Base-by-base conservation (phyloP, 495 filamentous ascomycete species). In the Pseudotulostoma volvatum region DNA sequence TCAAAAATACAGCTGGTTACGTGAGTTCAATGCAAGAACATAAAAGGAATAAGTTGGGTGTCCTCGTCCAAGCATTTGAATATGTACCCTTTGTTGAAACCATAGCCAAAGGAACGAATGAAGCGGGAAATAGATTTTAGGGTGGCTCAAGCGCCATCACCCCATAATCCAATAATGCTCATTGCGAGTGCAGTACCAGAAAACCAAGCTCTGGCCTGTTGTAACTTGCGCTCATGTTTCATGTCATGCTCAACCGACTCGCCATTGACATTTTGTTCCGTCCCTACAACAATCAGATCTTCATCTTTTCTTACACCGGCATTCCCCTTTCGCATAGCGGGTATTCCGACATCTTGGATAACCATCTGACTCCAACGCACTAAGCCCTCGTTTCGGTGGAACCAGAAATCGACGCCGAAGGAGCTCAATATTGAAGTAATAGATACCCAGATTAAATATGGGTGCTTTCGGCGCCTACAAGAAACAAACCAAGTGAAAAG, bases 151-250 rank as follows among this genome's bases (percentile, higher is more conserved):
- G 60, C 62, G 14, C 78, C 79, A 65, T 94, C 86, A 1, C 86
- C 86, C 86, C 86, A 94, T 44, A 93, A 71, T 1, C 86, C 86
- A 16, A 94, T 68, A 31, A 93, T 71, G 3, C 73, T 75, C 64
- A 93, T 77, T 23, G 71, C 51, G 50, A 92, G 78, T 0, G 72
- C 84, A 39, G 79, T 9, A 1, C 77, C 78, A 18, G 71, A 66
- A 18, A 88, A 53, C 8, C 56, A 71, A 17, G 67, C 64, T 53
- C 80, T 68, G 11, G 72, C 57, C 16, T 68, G 48, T 57, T 84
- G 74, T 43, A 69, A 64, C 45, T 63, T 59, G 44, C 71, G 65
- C 54, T 81, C 79, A 30, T 57, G 57, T 54, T 79, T 72, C 57
- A 92, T 77, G 49, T 73, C 75, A 30, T 57, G 63, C 49, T 81